Conservation (phyloP, 495 filamentous ascomycete genomes). For the Apiosordaria backusii region DNA sequence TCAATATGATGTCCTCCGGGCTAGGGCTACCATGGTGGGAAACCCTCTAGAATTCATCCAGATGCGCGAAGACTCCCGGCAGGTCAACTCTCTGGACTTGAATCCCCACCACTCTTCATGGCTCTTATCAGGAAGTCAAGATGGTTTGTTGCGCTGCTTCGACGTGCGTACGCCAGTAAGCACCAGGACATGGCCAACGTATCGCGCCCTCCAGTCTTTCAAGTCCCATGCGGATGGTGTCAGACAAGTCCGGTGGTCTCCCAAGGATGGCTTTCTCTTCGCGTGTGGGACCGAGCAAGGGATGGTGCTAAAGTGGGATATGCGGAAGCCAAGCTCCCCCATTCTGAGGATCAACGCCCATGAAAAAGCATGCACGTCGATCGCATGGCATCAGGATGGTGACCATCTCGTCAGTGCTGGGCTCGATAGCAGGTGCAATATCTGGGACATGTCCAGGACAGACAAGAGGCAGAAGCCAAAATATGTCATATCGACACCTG, state of each 20-base stretch:
- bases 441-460: conserved; percentile 86
- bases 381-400: conserved; percentile 96
- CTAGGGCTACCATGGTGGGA: conserved; percentile 30
- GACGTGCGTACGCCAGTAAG: conserved; percentile 43
- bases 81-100: conserved; percentile 88
- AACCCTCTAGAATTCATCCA: conserved; percentile 69
- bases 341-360: conserved; percentile 78
- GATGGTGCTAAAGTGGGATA: conserved; percentile 58
- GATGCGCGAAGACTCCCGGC: conserved; percentile 73
- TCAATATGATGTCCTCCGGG: conserved; percentile 75
- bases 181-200: conserved; percentile 42
- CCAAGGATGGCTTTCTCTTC: conserved; percentile 78
- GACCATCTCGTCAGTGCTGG: conserved; percentile 84
- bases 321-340: conserved; percentile 43
- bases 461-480: conserved; percentile 78
- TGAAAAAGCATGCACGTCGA: conserved; percentile 66
- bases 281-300: conserved; percentile 88
- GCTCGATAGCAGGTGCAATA: conserved; percentile 74
- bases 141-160: conserved; percentile 74
- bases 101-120: conserved; percentile 75
- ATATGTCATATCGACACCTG: conserved; percentile 54
- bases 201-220: conserved; percentile 41
- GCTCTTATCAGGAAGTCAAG: conserved; percentile 87
- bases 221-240: conserved; percentile 68
- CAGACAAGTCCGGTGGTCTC: conserved; percentile 85